Evolutionary conservation across 2,329 filamentous ascomycete species (phyloP), one percentile per base, ranked within the genome.

Genomic region (Ascosphaera apis): DNA sequence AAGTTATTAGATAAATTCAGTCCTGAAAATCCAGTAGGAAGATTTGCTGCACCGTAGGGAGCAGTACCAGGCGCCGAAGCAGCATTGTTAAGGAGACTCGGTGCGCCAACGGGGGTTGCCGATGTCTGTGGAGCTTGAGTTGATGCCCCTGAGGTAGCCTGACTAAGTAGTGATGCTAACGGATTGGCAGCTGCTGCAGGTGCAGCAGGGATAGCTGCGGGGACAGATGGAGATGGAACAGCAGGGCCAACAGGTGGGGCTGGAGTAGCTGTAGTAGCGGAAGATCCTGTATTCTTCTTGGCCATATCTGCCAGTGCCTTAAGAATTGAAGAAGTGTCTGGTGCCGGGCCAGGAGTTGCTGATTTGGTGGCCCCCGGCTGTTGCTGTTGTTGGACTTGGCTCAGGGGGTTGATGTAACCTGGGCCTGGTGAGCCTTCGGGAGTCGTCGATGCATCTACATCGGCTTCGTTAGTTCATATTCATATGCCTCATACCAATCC

Each of bases 241-340:
- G 37, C 62, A 49, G 51, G 44, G 39, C 51, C 52, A 15, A 56
- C 51, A 34, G 52, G 43, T 34, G 52, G 47, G 18, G 49, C 44
- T 15, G 43, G 35, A 30, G 51, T 44, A 18, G 45, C 41, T 37
- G 57, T 47, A 16, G 54, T 47, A 40, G 54, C 44, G 36, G 65
- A 57, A 33, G 62, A 56, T 27, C 64, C 55, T 41, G 68, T 68
- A 52, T 73, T 82, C 53, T 81, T 76, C 43, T 78, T 76, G 28
- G 78, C 77, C 57, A 88, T 77, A 49, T 79, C 80, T 43, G 79
- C 77, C 42, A 88, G 66, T 32, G 76, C 76, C 52, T 79, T 77
- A 55, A 84, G 64, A 46, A 88, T 83, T 44, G 72, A 65, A 30
- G 65, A 65, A 23, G 65, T 69, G 44, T 67, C 75, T 41, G 62